Conservation (phyloP, 768 basidiomycete genomes). For the Psilocybe azurescens region DNA sequence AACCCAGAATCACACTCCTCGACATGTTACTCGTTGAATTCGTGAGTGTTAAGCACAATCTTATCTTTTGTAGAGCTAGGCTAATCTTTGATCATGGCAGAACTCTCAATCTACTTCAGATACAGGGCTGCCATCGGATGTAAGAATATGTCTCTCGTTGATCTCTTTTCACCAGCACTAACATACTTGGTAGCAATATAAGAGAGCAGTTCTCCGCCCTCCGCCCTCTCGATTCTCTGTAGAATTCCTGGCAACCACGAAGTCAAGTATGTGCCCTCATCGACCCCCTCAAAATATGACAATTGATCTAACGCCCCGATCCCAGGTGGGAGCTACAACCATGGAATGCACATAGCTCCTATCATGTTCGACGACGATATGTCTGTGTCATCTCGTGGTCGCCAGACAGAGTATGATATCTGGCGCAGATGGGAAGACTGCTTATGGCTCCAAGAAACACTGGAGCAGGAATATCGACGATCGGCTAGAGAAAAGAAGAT, state of each 20-base stretch:
- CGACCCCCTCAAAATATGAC: not conserved
- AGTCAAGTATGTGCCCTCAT: slow-evolving; percentile 50
- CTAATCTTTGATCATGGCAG: slow-evolving; percentile 1
- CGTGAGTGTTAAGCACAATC: not conserved
- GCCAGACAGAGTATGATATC: slow-evolving; percentile 65
- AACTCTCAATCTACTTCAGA: slow-evolving; percentile 15
- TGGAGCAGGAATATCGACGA: slow-evolving; percentile 69
- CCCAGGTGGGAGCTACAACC: slow-evolving; percentile 57
- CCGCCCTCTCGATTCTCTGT: slow-evolving; percentile 66
- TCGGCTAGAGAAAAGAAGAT: slow-evolving; percentile 71
- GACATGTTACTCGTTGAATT: slow-evolving; percentile 19
- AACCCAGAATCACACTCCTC: not conserved
- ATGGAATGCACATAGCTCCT: slow-evolving; percentile 66
- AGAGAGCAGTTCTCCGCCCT: slow-evolving; percentile 62
- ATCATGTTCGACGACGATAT: slow-evolving; percentile 40
- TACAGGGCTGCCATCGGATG: slow-evolving; percentile 20
- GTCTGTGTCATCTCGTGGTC: slow-evolving; percentile 42
- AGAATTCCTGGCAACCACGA: slow-evolving; percentile 60
- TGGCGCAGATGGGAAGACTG: slow-evolving; percentile 89
- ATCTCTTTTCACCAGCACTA: not conserved
- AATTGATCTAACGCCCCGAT: not conserved
- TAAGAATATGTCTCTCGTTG: not conserved
- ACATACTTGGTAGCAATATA: slow-evolving; percentile 49
- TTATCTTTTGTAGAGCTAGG: not conserved
- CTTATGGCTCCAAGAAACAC: slow-evolving; percentile 70